Conservation (phyloP, 495 filamentous ascomycete species). For the Penicillium flavigenum region DNA sequence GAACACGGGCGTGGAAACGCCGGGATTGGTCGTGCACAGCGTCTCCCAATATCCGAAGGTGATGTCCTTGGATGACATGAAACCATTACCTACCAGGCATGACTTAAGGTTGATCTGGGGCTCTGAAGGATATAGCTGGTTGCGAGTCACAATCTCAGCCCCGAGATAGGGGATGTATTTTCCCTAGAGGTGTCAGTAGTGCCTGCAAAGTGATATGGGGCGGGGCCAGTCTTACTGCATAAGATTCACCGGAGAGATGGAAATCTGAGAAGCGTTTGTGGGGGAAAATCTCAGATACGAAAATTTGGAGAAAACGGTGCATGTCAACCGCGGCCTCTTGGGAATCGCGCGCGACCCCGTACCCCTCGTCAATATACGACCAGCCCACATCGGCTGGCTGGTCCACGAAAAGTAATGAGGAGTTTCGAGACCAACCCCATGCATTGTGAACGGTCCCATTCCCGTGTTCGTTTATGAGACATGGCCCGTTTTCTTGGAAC, state of each 20-base stretch:
- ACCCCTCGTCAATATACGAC: conserved; percentile 41
- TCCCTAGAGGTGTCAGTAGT: conserved; percentile 27
- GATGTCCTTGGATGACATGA: conserved; percentile 35
- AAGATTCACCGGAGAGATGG: conserved; percentile 38
- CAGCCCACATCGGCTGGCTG: conserved; percentile 47
- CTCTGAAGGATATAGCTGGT: conserved; percentile 30
- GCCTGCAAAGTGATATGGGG: not conserved
- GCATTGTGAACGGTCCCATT: conserved; percentile 46
- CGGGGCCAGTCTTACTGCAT: conserved; percentile 30
- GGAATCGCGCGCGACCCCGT: conserved; percentile 30
- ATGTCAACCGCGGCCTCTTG: conserved; percentile 36
- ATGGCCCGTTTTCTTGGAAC: conserved; percentile 42
- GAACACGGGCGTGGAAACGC: conserved; percentile 39
- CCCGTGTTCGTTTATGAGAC: conserved; percentile 39
- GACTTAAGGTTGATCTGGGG: conserved; percentile 36
- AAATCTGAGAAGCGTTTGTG: conserved; percentile 26
- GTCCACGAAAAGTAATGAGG: conserved; percentile 48
- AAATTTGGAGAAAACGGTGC: conserved; percentile 43
- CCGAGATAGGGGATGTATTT: conserved; percentile 41
- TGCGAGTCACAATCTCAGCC: conserved; percentile 36
- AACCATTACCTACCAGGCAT: conserved; percentile 41
- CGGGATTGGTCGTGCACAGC: conserved; percentile 45
- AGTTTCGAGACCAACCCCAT: conserved; percentile 47
- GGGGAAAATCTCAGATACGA: conserved; percentile 42
- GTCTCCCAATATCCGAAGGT: conserved; percentile 47